These are phyloP conservation scores for Fragosphaeria purpurea DNA, from an alignment of 2,329 filamentous ascomycete genomes.

Conservation along the genomic window DNA sequence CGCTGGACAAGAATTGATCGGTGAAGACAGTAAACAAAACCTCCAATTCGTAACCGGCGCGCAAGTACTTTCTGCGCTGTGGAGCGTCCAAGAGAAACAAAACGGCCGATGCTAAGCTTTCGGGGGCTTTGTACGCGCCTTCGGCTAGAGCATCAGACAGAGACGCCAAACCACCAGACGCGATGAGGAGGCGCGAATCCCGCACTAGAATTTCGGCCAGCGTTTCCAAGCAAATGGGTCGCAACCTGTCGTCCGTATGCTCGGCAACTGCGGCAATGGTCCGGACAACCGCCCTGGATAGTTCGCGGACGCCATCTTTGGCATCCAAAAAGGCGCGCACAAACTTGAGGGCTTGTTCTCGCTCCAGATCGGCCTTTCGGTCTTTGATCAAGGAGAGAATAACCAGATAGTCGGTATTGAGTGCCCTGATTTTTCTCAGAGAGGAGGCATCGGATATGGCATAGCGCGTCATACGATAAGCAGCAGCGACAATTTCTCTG, in stretches of 20 bases:
- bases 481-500: slow-evolving; percentile 88
- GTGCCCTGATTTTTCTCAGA: slow-evolving; percentile 71
- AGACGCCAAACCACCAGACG: slow-evolving; percentile 73
- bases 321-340: slow-evolving; percentile 91
- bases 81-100: slow-evolving; percentile 84
- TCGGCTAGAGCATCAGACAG: slow-evolving; percentile 89
- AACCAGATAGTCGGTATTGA: slow-evolving; percentile 89
- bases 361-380: slow-evolving; percentile 90
- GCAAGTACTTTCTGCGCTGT: slow-evolving; percentile 67
- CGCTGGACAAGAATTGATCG: slow-evolving; percentile 58
- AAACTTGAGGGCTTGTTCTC: slow-evolving; percentile 95
- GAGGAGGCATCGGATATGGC: slow-evolving; percentile 88
- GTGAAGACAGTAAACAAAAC: slow-evolving; percentile 88
- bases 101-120: slow-evolving; percentile 79
- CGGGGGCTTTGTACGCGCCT: slow-evolving; percentile 83
- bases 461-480: slow-evolving; percentile 87
- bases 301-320: slow-evolving; percentile 79
- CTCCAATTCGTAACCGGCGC: slow-evolving; percentile 81
- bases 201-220: slow-evolving; percentile 83
- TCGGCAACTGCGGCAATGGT: slow-evolving; percentile 88
- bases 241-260: slow-evolving; percentile 71
- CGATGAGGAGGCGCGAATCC: slow-evolving; percentile 70
- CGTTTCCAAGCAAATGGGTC: slow-evolving; percentile 86
- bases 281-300: slow-evolving; percentile 77
- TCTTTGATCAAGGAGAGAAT: slow-evolving; percentile 91